phyloP scores from a whole-genome alignment of 495 filamentous ascomycete genomes.

The Copromyces sp. region DNA sequence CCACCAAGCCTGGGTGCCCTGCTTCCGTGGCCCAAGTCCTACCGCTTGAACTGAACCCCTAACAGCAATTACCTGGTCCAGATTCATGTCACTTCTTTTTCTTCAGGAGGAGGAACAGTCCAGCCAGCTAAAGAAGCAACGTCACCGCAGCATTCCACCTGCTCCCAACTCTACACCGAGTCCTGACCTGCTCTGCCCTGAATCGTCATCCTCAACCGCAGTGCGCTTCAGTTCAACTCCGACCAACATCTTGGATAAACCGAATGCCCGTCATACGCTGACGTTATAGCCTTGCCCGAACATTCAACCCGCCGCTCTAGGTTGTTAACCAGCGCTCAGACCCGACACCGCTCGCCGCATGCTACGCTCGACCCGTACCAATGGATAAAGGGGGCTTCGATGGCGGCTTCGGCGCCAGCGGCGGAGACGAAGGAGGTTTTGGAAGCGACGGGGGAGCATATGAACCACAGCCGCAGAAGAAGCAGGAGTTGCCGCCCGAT shows the following conservation, averaged over 20 bases:
- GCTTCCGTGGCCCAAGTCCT: background rate
- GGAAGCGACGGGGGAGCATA: background rate
- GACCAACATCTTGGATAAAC: background rate
- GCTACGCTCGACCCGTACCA: slow-evolving; percentile 11
- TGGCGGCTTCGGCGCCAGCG: slow-evolving; percentile 9
- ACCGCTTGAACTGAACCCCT: background rate
- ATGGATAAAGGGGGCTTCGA: slow-evolving; percentile 51
- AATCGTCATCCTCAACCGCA: background rate
- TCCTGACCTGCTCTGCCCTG: background rate
- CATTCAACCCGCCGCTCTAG: background rate
- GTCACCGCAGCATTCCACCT: background rate
- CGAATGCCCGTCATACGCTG: background rate
- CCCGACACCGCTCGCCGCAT: slow-evolving; percentile 13
- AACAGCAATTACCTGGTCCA: background rate
- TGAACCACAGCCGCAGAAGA: slow-evolving; percentile 13
- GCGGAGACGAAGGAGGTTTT: slow-evolving; percentile 11
- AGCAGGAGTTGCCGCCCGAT: slow-evolving; percentile 64
- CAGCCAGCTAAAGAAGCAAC: background rate
- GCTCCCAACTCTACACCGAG: background rate
- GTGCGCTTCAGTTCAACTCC: background rate
- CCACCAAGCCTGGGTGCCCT: background rate
- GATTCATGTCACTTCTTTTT: background rate
- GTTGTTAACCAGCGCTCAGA: background rate
- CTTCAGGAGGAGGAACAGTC: background rate
- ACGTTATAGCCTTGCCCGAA: background rate